These are phyloP conservation scores for Dorcoceras hygrometricum DNA, from an alignment of 257 asterid species.

Conservation along the genomic window DNA sequence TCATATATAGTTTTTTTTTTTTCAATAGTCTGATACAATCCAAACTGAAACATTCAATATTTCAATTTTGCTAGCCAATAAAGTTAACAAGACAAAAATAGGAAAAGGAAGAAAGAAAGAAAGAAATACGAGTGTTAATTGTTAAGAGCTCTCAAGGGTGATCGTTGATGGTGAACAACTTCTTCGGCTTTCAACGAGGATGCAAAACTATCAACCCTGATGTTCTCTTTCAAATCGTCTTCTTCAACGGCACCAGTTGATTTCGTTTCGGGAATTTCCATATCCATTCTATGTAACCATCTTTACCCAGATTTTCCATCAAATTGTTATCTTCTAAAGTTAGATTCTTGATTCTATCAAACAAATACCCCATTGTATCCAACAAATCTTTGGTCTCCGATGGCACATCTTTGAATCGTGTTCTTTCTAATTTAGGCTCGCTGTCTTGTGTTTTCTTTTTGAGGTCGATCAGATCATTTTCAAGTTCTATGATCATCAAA, in stretches of 20 bases:
- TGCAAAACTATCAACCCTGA: conserved; percentile 15
- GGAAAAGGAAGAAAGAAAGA: too few relatives aligned
- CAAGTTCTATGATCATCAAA: conserved; percentile 40
- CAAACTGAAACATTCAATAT: too few relatives aligned
- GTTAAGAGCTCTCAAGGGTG: conserved; percentile 73
- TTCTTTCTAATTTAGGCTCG: conserved; percentile 31
- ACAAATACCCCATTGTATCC: conserved; percentile 32
- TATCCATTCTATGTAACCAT: conserved; percentile 39
- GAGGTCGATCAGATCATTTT: conserved; percentile 32
- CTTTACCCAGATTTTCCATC: conserved; percentile 46
- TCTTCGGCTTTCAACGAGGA: conserved; percentile 53
- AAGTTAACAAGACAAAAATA: too few relatives aligned
- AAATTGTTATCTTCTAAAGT: conserved; percentile 50
- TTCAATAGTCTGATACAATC: too few relatives aligned
- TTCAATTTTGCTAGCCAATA: not conserved
- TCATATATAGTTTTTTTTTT: too few relatives aligned
- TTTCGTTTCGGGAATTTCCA: conserved; percentile 18
- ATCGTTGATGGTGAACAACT: conserved; percentile 50
- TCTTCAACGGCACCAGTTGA: conserved; percentile 30
- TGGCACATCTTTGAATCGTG: conserved; percentile 34
- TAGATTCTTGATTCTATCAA: conserved; percentile 38
- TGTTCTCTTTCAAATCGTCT: conserved; percentile 58
- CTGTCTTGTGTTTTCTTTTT: conserved; percentile 26
- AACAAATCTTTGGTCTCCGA: conserved; percentile 41
- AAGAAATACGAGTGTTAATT: conserved; percentile 19